phyloP scores from a whole-genome alignment of 768 basidiomycete genomes.

The Pleurotus djamor region DNA sequence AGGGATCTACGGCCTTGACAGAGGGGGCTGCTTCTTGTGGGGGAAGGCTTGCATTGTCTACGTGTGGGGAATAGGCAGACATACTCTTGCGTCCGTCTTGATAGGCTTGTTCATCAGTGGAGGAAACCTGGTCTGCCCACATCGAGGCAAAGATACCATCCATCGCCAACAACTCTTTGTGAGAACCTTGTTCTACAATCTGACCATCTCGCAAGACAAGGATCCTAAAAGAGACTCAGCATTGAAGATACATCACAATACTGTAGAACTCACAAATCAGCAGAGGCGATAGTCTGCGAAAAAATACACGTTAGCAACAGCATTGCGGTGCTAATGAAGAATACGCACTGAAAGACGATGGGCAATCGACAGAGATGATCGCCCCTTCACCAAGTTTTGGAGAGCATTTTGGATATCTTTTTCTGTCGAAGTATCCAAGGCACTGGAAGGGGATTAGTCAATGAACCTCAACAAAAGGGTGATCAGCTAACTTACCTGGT shows the following conservation, averaged over 20 bases:
- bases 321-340: constrained; percentile 1
- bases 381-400: constrained; percentile 72
- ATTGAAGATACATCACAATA: constrained; percentile 3
- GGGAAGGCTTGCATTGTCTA: constrained; percentile 22
- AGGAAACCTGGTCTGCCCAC: constrained; percentile 85
- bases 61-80: constrained; percentile 37
- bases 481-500: constrained; percentile 46
- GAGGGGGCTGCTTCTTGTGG: constrained; percentile 12
- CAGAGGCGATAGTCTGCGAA: constrained; percentile 50
- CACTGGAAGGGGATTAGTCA: constrained; percentile 35
- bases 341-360: constrained; percentile 72
- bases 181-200: constrained; percentile 80
- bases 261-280: constrained; percentile 50
- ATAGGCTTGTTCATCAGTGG: constrained; percentile 50
- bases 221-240: constrained; percentile 49
- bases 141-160: constrained; percentile 78
- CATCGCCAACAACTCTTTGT: constrained; percentile 70
- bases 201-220: constrained; percentile 89
- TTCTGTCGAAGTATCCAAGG: constrained; percentile 88
- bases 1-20: constrained; percentile 22
- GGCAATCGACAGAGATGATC: constrained; percentile 76
- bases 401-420: constrained; percentile 87
- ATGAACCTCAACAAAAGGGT: not conserved
- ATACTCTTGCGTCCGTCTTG: constrained; percentile 31
- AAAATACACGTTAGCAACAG: constrained; percentile 12